Evolutionary conservation across 164 flowering plant genomes (phyloP).

Genomic region (Berberis thunbergii): DNA sequence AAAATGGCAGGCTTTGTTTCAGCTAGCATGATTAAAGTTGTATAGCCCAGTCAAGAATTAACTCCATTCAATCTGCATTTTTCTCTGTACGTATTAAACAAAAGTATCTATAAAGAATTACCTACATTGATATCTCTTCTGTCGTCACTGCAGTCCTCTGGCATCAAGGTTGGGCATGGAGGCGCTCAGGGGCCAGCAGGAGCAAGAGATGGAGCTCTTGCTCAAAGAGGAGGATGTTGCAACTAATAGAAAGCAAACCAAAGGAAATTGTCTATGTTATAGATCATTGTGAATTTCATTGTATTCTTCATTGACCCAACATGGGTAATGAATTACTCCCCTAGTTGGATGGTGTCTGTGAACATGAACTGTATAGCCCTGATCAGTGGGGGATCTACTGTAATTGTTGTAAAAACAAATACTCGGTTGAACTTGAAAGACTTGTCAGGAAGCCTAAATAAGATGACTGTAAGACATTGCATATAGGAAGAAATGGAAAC

Average conservation of each 20-base stretch:
- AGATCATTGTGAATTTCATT: neutral
- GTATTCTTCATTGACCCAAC: neutral
- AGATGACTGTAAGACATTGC: too few relatives aligned
- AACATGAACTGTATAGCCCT: constrained; percentile 1
- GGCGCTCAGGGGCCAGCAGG: constrained; percentile 49
- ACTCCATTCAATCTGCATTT: neutral
- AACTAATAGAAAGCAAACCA: constrained; percentile 19
- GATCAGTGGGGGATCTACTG: neutral
- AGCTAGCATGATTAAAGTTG: neutral
- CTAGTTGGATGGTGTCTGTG: neutral
- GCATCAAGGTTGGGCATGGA: constrained; percentile 74
- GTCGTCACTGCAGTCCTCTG: constrained; percentile 48
- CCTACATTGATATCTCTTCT: neutral
- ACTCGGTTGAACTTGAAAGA: too few relatives aligned
- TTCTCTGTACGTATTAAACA: neutral
- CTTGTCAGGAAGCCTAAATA: too few relatives aligned
- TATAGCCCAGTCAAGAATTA: neutral
- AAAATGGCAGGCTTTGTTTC: neutral
- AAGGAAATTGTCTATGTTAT: neutral
- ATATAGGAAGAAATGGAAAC: too few relatives aligned
- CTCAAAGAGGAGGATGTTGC: constrained; percentile 69
- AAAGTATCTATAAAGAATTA: neutral
- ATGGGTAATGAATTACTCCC: neutral
- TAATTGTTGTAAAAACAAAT: too few relatives aligned
- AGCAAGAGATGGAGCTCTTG: constrained; percentile 56